Evolutionary conservation across 768 basidiomycete genomes (phyloP), one percentile per base, ranked within the genome.

Genomic region (Coprinopsis strossmayeri): DNA sequence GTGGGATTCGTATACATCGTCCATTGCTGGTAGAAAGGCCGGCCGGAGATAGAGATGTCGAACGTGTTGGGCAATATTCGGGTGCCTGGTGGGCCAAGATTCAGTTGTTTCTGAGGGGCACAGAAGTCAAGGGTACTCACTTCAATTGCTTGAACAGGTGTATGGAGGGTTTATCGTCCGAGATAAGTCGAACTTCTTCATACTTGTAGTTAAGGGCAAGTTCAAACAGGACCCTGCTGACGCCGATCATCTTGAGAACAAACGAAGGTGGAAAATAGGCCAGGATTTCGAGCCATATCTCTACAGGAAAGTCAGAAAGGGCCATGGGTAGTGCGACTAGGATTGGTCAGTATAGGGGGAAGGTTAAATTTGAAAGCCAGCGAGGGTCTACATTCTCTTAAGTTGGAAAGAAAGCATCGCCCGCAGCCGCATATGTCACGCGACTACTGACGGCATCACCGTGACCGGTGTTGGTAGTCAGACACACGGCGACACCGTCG

Each of bases 141-240:
- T 47, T 34, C 5, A 65, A 51, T 44, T 61, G 61, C 28, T 58
- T 49, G 34, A 64, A 60, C 4, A 48, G 48, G 20, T 57, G 58
- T 11, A 51, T 1, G 32, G 55, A 61, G 1, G 46, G 43, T 13
- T 54, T 49, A 39, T 59, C 59, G 35, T 59, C 57, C 2, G 53
- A 43, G n/a, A 59, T 55, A n/a, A 67, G 55, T 35, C 61, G 52
- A 9, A 65, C 46, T 46, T 64, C 63, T 24, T 57, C 53, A 43
- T 64, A 67, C 20, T 61, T 55, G 32, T 64, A 59, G 23, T 61
- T 48, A 53, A 65, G 52, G 2, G 58, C 64, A 15, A 67, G 52
- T 41, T 64, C 58, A 37, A 65, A 67, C 4, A 65, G 53, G 7
- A 43, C 40, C 23, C 63, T 55, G 32, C 61, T 67, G 13, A 65